Evolutionary conservation across 495 filamentous ascomycete species (phyloP), one percentile per base, ranked within the genome.

Genomic region (Elasticomyces elasticus): DNA sequence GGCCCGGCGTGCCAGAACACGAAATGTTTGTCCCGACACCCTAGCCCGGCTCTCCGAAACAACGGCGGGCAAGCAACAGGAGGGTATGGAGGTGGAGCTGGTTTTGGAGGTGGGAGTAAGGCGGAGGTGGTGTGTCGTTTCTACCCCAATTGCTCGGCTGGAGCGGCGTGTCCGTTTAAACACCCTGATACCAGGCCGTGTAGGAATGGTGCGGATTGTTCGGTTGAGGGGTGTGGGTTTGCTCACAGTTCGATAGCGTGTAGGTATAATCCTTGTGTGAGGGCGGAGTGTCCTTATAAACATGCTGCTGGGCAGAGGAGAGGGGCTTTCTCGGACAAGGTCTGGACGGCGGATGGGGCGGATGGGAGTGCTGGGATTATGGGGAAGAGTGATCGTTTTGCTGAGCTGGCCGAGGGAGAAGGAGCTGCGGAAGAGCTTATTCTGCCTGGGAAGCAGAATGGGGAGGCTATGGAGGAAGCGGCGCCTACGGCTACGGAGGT

Each of bases 131-230:
- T 95, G 62, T 99, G 92, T 82, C 86, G 82, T 62, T 99, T 91
- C 76, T 95, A 81, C 67, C 89, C 92, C 37, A 85, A 96, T 71
- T 99, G 92, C 74, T 83, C 85, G 35, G 95, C 66, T 7, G 52
- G 94, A 65, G 76, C 83, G 7, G 70, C 76, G 52, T 99, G 92
- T 65, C 79, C 85, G 10, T 99, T 94, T 74, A 82, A 82, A 66
- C 92, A 99, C 58, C 84, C 84, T 15, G 70, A 66, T 48, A 86
- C 88, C 68, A 82, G 85, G 12, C 80, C 87, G 37, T 98, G 92
- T 71, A 82, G 89, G 45, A 97, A 97, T 63, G 94, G 94, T 20
- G 86, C 86, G 30, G 89, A 94, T 68, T 99, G 92, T 73, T 81
- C 79, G 19, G 80, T 80, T 24, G 77, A 83, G 31, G 82, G 81